phyloP scores from a whole-genome alignment of 371 early-diverging fungal species.

The Mortierella sp. region DNA sequence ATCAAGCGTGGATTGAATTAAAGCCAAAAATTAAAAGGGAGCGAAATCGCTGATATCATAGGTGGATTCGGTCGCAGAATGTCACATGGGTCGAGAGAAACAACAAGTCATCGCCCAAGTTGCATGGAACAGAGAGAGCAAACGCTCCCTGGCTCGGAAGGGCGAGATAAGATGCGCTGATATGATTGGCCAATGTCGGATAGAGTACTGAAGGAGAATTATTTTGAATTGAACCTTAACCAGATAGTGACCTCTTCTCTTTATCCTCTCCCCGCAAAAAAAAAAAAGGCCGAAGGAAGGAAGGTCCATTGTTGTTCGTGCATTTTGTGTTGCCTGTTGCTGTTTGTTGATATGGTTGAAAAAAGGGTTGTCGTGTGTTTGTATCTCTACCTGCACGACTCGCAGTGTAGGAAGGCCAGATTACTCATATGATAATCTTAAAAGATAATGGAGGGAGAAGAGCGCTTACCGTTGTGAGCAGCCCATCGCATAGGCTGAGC shows the following conservation, averaged over 20 bases:
- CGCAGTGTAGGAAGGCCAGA: neutral
- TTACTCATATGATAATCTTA: slow-evolving; percentile 37
- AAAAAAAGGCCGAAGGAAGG: neutral
- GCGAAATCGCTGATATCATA: slow-evolving; percentile 25
- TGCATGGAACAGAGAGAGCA: slow-evolving; percentile 21
- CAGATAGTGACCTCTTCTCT: slow-evolving; percentile 10
- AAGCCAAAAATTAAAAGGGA: slow-evolving; percentile 6
- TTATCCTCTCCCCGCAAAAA: slow-evolving; percentile 11
- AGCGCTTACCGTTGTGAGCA: slow-evolving; percentile 93
- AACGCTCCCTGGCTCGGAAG: slow-evolving; percentile 10
- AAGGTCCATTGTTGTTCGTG: neutral
- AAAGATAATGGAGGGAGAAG: no score
- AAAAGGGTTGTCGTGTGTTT: slow-evolving; percentile 9
- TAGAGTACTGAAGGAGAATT: slow-evolving; percentile 41
- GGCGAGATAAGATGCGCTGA: slow-evolving; percentile 48
- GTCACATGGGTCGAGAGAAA: slow-evolving; percentile 38
- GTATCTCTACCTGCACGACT: neutral
- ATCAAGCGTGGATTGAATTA: neutral
- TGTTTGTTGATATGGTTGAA: neutral
- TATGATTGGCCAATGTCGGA: slow-evolving; percentile 38
- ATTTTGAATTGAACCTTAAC: slow-evolving; percentile 42
- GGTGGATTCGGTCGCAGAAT: slow-evolving; percentile 21
- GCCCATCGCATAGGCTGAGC: slow-evolving; percentile 98
- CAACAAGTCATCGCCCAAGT: slow-evolving; percentile 19
- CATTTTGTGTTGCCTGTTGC: neutral